phyloP scores from a whole-genome alignment of 2,329 filamentous ascomycete species.

The Cladosporium sp. region DNA sequence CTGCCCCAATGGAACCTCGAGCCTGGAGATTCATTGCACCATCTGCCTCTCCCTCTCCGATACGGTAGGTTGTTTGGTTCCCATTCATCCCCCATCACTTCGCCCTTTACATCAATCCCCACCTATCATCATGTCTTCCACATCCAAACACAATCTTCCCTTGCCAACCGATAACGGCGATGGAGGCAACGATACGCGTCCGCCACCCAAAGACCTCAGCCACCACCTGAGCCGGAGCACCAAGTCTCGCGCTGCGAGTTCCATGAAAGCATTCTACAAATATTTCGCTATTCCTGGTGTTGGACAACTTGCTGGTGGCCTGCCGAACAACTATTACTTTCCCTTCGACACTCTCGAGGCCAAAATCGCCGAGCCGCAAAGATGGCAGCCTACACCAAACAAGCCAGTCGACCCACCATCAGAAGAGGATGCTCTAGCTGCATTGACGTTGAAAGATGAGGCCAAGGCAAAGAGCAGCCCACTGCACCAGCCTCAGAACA shows the following conservation, averaged over 20 bases:
- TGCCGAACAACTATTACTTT: constrained; percentile 78
- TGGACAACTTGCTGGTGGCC: constrained; percentile 58
- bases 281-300: constrained; percentile 67
- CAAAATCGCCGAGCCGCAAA: constrained; percentile 66
- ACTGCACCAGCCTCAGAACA: constrained; percentile 31
- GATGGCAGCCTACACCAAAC: constrained; percentile 69
- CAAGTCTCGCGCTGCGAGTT: constrained; percentile 59
- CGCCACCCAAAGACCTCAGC: constrained; percentile 66
- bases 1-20: neutral
- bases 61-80: neutral
- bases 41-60: neutral
- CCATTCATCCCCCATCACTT: neutral
- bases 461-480: constrained; percentile 24
- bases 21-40: neutral
- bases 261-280: constrained; percentile 80
- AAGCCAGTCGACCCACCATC: constrained; percentile 49
- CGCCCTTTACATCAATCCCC: neutral
- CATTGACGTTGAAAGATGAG: constrained; percentile 17
- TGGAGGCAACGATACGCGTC: constrained; percentile 23
- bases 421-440: constrained; percentile 28
- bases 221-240: constrained; percentile 74
- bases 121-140: constrained; percentile 5
- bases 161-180: constrained; percentile 10
- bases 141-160: constrained; percentile 5
- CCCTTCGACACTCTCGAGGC: constrained; percentile 90